Conservation (phyloP, 108 stramenopile species). For the Pseudonitzschia pungens region DNA sequence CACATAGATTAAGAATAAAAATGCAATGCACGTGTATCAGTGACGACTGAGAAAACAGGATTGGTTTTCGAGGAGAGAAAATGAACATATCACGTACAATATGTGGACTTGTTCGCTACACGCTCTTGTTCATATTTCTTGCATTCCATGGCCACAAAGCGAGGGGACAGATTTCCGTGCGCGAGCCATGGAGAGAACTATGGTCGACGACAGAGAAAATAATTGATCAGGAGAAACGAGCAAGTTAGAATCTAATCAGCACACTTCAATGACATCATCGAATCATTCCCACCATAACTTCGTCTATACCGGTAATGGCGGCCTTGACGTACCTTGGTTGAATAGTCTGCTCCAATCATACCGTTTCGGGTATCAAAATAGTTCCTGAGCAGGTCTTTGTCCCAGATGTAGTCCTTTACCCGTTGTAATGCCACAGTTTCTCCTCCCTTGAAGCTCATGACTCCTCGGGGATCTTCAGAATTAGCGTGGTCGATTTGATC, state of each 20-base stretch:
- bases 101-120: constrained; percentile 92
- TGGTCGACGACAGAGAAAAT: background rate
- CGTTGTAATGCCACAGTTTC: constrained; percentile 87
- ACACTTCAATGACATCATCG: background rate
- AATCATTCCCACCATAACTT: background rate
- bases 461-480: constrained; percentile 58
- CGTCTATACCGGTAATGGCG: background rate
- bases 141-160: constrained; percentile 80
- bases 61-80: background rate
- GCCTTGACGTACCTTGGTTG: constrained; percentile 42
- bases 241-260: background rate
- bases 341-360: constrained; percentile 93
- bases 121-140: constrained; percentile 81
- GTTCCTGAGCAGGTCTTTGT: constrained; percentile 74
- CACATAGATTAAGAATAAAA: background rate
- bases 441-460: constrained; percentile 88
- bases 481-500: constrained; percentile 54
- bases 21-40: too few species aligned
- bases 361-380: constrained; percentile 99
- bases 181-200: constrained; percentile 96
- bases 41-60: too few species aligned
- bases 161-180: constrained; percentile 88
- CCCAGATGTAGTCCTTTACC: constrained; percentile 90
- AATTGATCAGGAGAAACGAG: background rate
- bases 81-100: constrained; percentile 77